Evolutionary conservation across 345 rosid species (phyloP).

Genomic region (Salix udensis): DNA sequence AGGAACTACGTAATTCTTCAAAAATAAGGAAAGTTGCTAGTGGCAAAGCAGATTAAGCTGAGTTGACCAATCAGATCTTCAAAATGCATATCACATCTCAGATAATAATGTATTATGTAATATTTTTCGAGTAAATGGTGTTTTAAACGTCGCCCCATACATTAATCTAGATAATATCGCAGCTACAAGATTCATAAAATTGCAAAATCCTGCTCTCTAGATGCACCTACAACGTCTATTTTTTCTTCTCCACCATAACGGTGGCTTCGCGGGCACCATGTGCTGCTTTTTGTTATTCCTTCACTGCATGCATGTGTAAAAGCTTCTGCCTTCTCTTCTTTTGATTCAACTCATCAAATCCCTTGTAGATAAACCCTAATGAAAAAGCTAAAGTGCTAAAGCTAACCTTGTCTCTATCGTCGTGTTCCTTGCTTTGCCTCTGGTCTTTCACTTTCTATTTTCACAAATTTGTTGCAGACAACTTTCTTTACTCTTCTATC

Average conservation of each 20-base stretch:
- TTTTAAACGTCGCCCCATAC: not conserved
- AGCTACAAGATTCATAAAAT: not conserved
- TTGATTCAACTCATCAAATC: slow-evolving; percentile 26
- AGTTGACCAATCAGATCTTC: not conserved
- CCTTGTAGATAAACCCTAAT: slow-evolving; percentile 26
- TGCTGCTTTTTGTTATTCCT: slow-evolving; percentile 27
- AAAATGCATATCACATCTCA: not conserved
- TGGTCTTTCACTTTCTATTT: slow-evolving; percentile 37
- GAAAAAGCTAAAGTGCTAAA: slow-evolving; percentile 31
- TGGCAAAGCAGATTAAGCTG: not conserved
- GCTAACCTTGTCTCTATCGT: slow-evolving; percentile 40
- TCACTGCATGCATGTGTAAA: slow-evolving; percentile 27
- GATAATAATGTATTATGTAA: not conserved
- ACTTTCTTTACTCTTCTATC: slow-evolving; percentile 20
- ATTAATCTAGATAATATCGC: not conserved
- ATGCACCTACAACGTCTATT: not conserved
- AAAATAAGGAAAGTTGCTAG: not conserved
- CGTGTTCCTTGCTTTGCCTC: slow-evolving; percentile 50
- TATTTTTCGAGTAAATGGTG: not conserved
- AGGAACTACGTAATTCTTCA: not conserved
- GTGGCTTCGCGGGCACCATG: slow-evolving; percentile 16
- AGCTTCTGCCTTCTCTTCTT: slow-evolving; percentile 29
- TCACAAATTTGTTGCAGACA: slow-evolving; percentile 13
- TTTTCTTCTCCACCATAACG: not conserved
- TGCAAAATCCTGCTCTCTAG: slow-evolving; percentile 2